phyloP scores from a whole-genome alignment of 1,284 basidiomycete genomes.

The Peniophora sp. region DNA sequence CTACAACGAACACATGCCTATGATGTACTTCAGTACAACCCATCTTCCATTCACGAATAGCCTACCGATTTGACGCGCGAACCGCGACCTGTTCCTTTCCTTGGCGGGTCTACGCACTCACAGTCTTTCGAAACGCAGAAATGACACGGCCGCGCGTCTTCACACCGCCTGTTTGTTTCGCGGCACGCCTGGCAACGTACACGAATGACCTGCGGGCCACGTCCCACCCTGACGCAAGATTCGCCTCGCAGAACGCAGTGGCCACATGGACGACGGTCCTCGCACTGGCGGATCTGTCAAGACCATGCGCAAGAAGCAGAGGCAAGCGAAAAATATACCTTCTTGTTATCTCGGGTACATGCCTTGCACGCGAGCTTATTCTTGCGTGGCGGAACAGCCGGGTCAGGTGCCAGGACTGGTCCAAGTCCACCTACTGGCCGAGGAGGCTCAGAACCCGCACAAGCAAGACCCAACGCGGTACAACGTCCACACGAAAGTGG shows the following conservation, averaged over 20 bases:
- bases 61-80: conserved; percentile 50
- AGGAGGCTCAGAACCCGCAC: not conserved
- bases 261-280: conserved; percentile 50
- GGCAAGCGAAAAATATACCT: conserved; percentile 24
- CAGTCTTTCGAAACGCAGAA: conserved; percentile 36
- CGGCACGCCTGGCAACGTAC: conserved; percentile 50
- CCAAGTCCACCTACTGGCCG: not conserved
- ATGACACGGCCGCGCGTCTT: conserved; percentile 46
- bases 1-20: conserved; percentile 54
- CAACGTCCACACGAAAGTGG: not conserved
- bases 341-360: conserved; percentile 55
- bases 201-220: conserved; percentile 45
- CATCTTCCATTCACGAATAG: not conserved
- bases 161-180: conserved; percentile 44
- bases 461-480: not conserved
- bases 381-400: not conserved
- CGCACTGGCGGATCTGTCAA: conserved; percentile 28
- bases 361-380: conserved; percentile 45
- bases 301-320: not conserved
- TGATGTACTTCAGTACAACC: not conserved
- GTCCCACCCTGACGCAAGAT: conserved; percentile 45
- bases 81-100: conserved; percentile 48
- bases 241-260: conserved; percentile 45
- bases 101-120: conserved; percentile 37
- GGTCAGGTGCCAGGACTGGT: not conserved